These are phyloP conservation scores for Penicillium atrosanguineum DNA, from an alignment of 495 filamentous ascomycete species.

Conservation along the genomic window DNA sequence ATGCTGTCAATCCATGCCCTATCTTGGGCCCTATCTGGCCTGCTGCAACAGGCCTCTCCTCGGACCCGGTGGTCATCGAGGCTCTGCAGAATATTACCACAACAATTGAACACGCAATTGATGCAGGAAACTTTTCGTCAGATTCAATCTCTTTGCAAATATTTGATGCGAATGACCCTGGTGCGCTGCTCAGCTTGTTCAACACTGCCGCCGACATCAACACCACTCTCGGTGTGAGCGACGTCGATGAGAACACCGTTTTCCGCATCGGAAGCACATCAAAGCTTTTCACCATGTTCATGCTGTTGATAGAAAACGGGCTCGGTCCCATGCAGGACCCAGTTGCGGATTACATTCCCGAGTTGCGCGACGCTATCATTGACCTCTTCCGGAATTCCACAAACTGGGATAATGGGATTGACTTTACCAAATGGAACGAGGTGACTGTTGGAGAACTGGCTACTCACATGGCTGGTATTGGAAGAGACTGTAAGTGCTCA, in stretches of 20 bases:
- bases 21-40: slow-evolving; percentile 11
- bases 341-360: slow-evolving; percentile 49
- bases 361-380: slow-evolving; percentile 33
- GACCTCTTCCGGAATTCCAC: slow-evolving; percentile 2
- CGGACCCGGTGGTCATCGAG: not conserved
- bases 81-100: slow-evolving; percentile 5
- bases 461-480: slow-evolving; percentile 50
- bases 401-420: slow-evolving; percentile 27
- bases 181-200: slow-evolving; percentile 2
- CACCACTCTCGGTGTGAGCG: slow-evolving; percentile 11
- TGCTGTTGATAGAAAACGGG: slow-evolving; percentile 46
- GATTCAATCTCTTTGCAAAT: slow-evolving; percentile 12
- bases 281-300: slow-evolving; percentile 47
- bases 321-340: slow-evolving; percentile 43
- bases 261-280: slow-evolving; percentile 52
- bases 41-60: slow-evolving; percentile 1
- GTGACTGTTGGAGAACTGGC: slow-evolving; percentile 54
- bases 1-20: slow-evolving; percentile 3
- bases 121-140: slow-evolving; percentile 1
- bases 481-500: slow-evolving; percentile 37
- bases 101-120: slow-evolving; percentile 1
- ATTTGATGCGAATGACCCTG: slow-evolving; percentile 1
- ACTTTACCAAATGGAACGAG: slow-evolving; percentile 49
- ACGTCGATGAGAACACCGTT: slow-evolving; percentile 44
- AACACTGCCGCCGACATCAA: slow-evolving; percentile 6